Percentiles rank a stretch among this genome's conserved stretches.
Evolutionary conservation across 2,329 filamentous ascomycete species (phyloP).

Genomic region (Neodidymelliopsis sp.): DNA sequence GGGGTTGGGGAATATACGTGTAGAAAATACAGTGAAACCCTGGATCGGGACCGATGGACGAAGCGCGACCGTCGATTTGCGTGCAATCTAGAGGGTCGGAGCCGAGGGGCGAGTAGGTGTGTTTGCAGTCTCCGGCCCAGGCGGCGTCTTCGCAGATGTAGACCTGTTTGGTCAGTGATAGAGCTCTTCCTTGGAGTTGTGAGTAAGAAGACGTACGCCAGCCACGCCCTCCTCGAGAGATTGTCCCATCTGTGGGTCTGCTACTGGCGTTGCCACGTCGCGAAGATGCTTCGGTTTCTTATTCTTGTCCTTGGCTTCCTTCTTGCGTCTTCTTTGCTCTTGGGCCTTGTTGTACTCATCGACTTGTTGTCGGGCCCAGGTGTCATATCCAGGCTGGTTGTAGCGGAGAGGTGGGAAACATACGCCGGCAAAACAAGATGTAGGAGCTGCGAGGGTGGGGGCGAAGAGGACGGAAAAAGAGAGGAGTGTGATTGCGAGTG

Average conservation of each 20-base stretch:
- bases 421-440: conserved; percentile 6
- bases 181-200: no score
- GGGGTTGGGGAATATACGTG: conserved; percentile 26
- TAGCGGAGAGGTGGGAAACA: background rate
- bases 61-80: conserved; percentile 24
- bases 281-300: background rate
- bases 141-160: conserved; percentile 34
- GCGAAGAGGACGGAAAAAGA: conserved; percentile 17
- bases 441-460: conserved; percentile 5
- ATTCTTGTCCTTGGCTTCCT: background rate
- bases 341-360: background rate
- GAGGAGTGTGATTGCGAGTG: conserved; percentile 6
- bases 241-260: no score
- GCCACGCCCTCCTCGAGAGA: background rate
- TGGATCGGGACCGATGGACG: conserved; percentile 30
- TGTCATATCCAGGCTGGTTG: background rate
- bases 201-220: no score
- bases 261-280: background rate
- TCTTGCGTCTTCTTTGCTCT: no score
- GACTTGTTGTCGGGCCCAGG: background rate
- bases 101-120: conserved; percentile 22
- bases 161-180: conserved; percentile 25
- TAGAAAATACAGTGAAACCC: conserved; percentile 39
- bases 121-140: conserved; percentile 33
- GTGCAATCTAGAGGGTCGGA: conserved; percentile 24